Evolutionary conservation across 2,329 filamentous ascomycete species (phyloP).

Genomic region (Fonsecaea pedrosoi): DNA sequence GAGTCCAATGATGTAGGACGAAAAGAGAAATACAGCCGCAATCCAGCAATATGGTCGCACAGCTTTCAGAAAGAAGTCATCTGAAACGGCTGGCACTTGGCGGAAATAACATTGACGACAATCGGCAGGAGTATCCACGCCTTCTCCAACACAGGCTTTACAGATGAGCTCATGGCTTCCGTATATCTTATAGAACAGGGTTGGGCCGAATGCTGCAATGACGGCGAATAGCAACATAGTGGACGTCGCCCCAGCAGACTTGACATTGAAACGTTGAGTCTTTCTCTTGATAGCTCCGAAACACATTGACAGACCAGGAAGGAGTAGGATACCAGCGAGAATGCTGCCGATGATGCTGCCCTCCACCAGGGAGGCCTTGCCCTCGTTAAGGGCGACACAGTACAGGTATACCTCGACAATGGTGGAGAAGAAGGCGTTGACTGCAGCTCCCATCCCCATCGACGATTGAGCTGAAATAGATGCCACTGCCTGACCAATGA

Average conservation of each 20-base stretch:
- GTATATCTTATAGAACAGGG: constrained; percentile 97
- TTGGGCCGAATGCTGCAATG: constrained; percentile 93
- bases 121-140: constrained; percentile 63
- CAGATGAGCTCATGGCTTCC: constrained; percentile 96
- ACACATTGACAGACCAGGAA: constrained; percentile 97
- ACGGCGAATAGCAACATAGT: constrained; percentile 98
- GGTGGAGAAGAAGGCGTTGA: constrained; percentile 98
- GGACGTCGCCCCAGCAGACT: constrained; percentile 92
- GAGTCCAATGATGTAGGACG: constrained; percentile 91
- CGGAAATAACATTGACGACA: constrained; percentile 95
- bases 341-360: constrained; percentile 98
- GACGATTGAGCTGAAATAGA: constrained; percentile 98
- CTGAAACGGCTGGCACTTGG: constrained; percentile 80
- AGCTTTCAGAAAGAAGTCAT: constrained; percentile 87
- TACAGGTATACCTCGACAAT: constrained; percentile 98
- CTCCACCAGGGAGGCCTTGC: constrained; percentile 91
- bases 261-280: constrained; percentile 97
- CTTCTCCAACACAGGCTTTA: constrained; percentile 65
- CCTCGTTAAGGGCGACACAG: constrained; percentile 89
- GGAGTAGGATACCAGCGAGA: constrained; percentile 92
- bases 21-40: constrained; percentile 81
- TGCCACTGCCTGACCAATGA: constrained; percentile 96
- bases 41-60: constrained; percentile 94
- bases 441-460: constrained; percentile 94
- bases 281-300: constrained; percentile 98